Percentiles rank a stretch among this genome's conserved stretches.
Conservation (phyloP, 257 asterid genomes). For the Solanum arcanum region DNA sequence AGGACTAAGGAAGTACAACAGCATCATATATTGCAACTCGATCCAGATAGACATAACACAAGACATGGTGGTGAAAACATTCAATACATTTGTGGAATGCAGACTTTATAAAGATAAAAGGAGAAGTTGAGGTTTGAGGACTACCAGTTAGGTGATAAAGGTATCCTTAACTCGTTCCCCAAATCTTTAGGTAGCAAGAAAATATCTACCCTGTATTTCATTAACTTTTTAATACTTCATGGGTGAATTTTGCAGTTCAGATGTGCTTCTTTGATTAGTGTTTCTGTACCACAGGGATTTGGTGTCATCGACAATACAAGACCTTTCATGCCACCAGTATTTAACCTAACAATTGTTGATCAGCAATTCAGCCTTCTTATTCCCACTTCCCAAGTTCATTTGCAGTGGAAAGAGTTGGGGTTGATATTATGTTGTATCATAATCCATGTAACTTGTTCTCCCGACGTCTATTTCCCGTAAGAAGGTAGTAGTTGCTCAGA, state of each 20-base stretch:
- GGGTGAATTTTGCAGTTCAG: neutral
- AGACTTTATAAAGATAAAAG: slow-evolving; percentile 39
- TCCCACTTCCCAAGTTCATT: neutral
- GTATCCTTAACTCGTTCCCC: slow-evolving; percentile 13
- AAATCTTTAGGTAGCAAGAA: neutral
- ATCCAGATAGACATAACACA: slow-evolving; percentile 26
- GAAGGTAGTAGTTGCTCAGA: neutral
- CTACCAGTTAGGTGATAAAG: slow-evolving; percentile 53
- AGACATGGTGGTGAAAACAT: slow-evolving; percentile 23
- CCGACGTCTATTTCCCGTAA: neutral
- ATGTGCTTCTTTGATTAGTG: neutral
- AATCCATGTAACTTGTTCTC: neutral
- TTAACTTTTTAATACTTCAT: neutral
- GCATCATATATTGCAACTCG: slow-evolving; percentile 38
- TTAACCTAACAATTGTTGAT: neutral
- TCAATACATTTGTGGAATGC: slow-evolving; percentile 69
- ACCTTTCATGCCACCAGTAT: neutral
- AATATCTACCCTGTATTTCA: neutral
- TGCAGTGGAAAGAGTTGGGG: neutral
- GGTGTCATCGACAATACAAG: neutral
- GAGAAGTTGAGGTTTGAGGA: slow-evolving; percentile 51
- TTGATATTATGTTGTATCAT: neutral
- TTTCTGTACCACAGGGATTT: neutral
- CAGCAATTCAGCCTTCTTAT: neutral
- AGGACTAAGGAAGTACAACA: slow-evolving; percentile 54